A percentile compares a stretch with the other conserved stretches of the same genome.
Conservation (phyloP, 176 grass and related monocot genomes). For the Chrysopogon serrulatus region DNA sequence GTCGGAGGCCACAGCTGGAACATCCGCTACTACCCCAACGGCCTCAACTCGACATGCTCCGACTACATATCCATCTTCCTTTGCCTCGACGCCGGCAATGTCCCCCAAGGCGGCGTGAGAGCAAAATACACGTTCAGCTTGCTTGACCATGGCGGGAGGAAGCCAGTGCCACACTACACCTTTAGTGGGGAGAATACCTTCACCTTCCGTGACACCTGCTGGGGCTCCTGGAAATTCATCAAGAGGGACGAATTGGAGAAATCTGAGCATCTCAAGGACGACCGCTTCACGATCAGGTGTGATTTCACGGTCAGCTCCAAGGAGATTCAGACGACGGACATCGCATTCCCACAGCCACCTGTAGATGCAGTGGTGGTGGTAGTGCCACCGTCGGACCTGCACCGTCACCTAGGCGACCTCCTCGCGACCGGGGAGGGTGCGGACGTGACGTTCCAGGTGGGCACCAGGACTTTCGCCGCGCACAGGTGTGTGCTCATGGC, state of each 20-base stretch:
- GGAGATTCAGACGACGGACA: neutral
- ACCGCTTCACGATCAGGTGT: neutral
- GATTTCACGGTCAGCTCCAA: neutral
- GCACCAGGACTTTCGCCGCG: neutral
- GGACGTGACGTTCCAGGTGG: slow-evolving; percentile 2
- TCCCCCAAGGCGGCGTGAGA: neutral
- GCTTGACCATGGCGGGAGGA: neutral
- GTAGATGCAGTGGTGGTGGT: neutral
- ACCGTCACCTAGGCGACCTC: neutral
- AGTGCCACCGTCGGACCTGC: neutral
- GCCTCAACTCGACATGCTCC: neutral
- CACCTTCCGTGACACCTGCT: neutral
- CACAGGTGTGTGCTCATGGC: neutral
- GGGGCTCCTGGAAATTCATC: neutral
- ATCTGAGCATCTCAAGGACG: neutral
- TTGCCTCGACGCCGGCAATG: neutral
- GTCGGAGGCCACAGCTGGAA: neutral
- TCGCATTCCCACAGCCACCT: neutral
- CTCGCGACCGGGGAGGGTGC: neutral
- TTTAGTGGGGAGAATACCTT: fast-evolving
- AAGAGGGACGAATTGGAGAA: neutral
- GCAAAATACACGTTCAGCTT: neutral
- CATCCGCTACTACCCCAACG: neutral
- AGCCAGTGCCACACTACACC: neutral
- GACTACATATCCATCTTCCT: neutral